These are phyloP conservation scores for Massarina eburnea DNA, from an alignment of 2,329 filamentous ascomycete species.

Conservation along the genomic window DNA sequence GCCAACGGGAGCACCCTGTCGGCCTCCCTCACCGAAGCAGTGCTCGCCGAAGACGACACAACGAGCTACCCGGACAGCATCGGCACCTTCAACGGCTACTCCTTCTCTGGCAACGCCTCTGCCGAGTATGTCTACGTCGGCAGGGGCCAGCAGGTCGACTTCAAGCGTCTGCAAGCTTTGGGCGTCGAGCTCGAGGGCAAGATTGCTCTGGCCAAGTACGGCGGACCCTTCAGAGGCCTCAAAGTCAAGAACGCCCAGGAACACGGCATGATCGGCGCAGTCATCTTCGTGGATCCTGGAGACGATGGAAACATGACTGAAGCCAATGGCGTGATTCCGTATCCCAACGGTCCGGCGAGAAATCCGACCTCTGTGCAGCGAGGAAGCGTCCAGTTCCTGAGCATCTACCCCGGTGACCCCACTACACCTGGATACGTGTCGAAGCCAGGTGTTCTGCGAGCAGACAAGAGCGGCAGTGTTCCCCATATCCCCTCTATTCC, in stretches of 20 bases:
- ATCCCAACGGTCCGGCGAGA: conserved; percentile 47
- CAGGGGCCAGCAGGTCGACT: conserved; percentile 47
- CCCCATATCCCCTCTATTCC: conserved; percentile 83
- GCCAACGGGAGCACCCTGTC: conserved; percentile 37
- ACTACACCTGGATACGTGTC: conserved; percentile 69
- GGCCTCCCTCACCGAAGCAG: conserved; percentile 34
- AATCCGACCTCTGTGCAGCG: conserved; percentile 51
- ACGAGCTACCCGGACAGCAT: conserved; percentile 44
- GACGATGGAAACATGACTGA: conserved; percentile 53
- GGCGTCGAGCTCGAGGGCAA: conserved; percentile 51
- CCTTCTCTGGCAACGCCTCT: conserved; percentile 48
- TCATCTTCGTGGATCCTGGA: conserved; percentile 50
- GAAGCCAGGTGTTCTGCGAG: conserved; percentile 73
- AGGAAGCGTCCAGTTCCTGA: conserved; percentile 61
- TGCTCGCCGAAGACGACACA: conserved; percentile 36
- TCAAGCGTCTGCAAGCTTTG: conserved; percentile 45
- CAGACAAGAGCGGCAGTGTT: conserved; percentile 64
- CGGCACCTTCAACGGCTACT: conserved; percentile 53
- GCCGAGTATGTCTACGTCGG: conserved; percentile 54
- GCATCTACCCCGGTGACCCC: conserved; percentile 52
- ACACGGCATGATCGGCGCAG: conserved; percentile 47
- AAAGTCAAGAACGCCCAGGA: conserved; percentile 54
- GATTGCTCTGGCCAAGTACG: conserved; percentile 51
- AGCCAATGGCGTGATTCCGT: conserved; percentile 49
- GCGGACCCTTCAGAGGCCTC: conserved; percentile 49